Base-by-base conservation (phyloP, 2,329 filamentous ascomycete species). In the Aspergillus amoenus region DNA sequence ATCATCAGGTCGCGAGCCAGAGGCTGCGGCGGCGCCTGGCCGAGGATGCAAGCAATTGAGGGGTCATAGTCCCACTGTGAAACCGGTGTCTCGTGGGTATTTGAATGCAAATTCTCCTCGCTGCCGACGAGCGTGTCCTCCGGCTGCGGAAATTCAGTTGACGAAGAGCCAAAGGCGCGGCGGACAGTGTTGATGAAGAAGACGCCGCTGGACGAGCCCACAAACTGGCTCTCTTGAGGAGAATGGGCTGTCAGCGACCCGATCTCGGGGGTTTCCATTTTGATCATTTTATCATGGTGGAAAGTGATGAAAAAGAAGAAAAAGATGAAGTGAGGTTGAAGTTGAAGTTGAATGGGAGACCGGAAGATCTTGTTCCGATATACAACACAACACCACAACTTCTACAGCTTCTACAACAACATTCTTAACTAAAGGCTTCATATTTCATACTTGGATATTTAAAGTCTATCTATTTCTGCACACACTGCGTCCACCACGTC, bases 401-500 rank as follows among this genome's bases (percentile, higher is more conserved):
- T 11, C 27, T 30, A 30, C 27, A 30, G 11, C 9, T 30, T 30
- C 27, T 30, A 30, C 27, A 8, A 11, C 27, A 30, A 30, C 27
- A 7, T n/a, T 37, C 34, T 37, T 9, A n/a, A 13, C 6, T 13
- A 30, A 30, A 30, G 9, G 8, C 9, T 30, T 30, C 27, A 30
- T 11, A 30, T 30, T 30, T 11, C 27, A 30, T 30, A 30, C 27
- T 30, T 30, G 27, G 27, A 18, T 18, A 32, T 37, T 41, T 37
- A 40, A 37, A 63, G 52, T 3, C 52, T 44, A 61, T 79, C 77
- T 56, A 84, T 78, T 67, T 83, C 80, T 47, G 66, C 68, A 62
- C 78, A 80, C 1, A 84, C 78, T 2, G 83, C 84, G 47, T 82
- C 78, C 2, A 84, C 86, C 9, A 88, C 80, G 30, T 79, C 80